These are phyloP conservation scores for Elongisporangium anandrum DNA, from an alignment of 352 stramenopile species.

Conservation along the genomic window DNA sequence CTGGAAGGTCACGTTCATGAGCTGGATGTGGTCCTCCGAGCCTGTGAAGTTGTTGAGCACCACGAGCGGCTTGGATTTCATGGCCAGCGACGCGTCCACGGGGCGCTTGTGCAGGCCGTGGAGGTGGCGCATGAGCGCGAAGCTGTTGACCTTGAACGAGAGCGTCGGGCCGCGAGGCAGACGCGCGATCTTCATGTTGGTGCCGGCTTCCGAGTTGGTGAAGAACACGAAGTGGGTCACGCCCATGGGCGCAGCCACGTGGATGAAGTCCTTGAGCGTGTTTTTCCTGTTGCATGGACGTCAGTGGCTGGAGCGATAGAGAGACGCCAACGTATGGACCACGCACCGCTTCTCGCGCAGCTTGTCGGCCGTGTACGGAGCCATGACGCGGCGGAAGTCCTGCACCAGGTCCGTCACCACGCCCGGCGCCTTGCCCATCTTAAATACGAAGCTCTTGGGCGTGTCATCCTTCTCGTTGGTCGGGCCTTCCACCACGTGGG, in stretches of 20 bases:
- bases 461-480: slow-evolving; percentile 80
- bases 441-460: slow-evolving; percentile 91
- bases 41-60: slow-evolving; percentile 99
- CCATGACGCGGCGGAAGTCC: slow-evolving; percentile 94
- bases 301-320: background rate
- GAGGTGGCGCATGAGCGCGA: slow-evolving; percentile 92
- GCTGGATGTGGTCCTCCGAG: slow-evolving; percentile 78
- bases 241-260: slow-evolving; percentile 89
- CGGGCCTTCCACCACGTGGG: slow-evolving; percentile 61
- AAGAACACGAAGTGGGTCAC: slow-evolving; percentile 97
- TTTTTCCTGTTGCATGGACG: slow-evolving; percentile 43
- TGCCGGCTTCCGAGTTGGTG: slow-evolving; percentile 89
- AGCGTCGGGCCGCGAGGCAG: slow-evolving; percentile 94
- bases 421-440: slow-evolving; percentile 79
- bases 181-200: slow-evolving; percentile 94
- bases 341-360: slow-evolving; percentile 83
- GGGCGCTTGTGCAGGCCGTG: slow-evolving; percentile 89
- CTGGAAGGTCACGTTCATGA: slow-evolving; percentile 98
- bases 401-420: slow-evolving; percentile 86
- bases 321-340: background rate
- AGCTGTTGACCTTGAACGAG: slow-evolving; percentile 90
- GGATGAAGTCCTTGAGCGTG: slow-evolving; percentile 91
- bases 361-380: slow-evolving; percentile 92
- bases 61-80: slow-evolving; percentile 91
- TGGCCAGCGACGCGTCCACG: slow-evolving; percentile 84